Evolutionary conservation across 192 early-diverging fungal genomes (phyloP).

Genomic region (Backusella luteola): DNA sequence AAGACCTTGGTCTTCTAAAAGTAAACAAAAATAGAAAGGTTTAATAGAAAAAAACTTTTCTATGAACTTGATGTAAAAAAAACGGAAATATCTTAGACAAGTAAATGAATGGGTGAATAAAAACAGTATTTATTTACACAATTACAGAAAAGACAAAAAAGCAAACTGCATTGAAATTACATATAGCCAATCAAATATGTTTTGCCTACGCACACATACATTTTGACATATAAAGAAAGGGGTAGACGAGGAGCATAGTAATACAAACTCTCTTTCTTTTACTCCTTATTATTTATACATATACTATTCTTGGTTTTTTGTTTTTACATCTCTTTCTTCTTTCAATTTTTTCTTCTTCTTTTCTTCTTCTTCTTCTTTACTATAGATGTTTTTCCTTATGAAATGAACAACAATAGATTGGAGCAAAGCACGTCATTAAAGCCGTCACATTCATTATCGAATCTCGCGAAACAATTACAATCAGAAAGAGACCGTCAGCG

Average conservation of each 20-base stretch:
- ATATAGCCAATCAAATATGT: not conserved
- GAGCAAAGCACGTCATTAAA: not conserved
- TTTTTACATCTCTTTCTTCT: not conserved
- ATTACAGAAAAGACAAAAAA: not conserved
- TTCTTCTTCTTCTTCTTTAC: not conserved
- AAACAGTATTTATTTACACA: not conserved
- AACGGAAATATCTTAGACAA: too few relatives aligned
- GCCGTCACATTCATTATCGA: not conserved
- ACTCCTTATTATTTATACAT: conserved; percentile 8
- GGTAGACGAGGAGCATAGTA: not conserved
- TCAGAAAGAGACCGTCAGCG: not conserved
- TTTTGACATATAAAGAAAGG: not conserved
- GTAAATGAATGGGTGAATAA: not conserved
- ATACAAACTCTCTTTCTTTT: not conserved
- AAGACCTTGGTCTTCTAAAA: too few relatives aligned
- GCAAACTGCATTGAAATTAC: not conserved
- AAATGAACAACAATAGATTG: not conserved
- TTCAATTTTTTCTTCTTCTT: not conserved
- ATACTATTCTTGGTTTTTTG: not conserved
- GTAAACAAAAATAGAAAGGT: too few relatives aligned
- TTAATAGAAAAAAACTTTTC: not conserved
- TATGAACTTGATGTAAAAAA: not conserved
- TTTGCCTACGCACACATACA: not conserved
- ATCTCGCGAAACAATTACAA: not conserved
- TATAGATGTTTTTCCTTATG: not conserved